Evolutionary conservation across 2,329 filamentous ascomycete genomes (phyloP), one percentile per base, ranked within the genome.

Genomic region (Ascochyta clinopodiicola): DNA sequence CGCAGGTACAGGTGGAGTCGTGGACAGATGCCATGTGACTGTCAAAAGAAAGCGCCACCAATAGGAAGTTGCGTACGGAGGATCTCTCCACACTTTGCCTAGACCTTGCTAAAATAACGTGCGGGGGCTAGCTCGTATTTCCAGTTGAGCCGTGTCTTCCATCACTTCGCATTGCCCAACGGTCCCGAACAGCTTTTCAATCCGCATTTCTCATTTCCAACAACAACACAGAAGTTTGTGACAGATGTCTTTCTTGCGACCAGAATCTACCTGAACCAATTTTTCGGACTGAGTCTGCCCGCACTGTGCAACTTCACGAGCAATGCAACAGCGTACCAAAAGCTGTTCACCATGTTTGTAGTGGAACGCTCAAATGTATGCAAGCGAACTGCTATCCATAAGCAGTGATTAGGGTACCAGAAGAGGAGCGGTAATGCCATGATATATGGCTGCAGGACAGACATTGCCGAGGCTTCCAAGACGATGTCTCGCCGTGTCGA

Each of bases 21-120:
- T n/a, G 34, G n/a, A 38, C 44, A 48, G 37, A 15, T 44, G 47
- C 48, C 54, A 57, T 57, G 54, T 57, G 54, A 52, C 54, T 52
- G 46, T 38, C 52, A 56, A 56, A 56, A 56, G 52, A 43, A 21
- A 43, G 46, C 43, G 52, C 46, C 46, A 51, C 52, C 52, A 51
- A 56, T 56, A 34, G 52, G 46, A 51, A 37, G 47, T 56, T 56
- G 46, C 52, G 25, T 38, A 37, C 46, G 46, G 36, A 36, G 52
- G 31, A 29, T 37, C 19, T 56, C 52, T 56, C 52, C 52, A 43
- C 52, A 56, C 25, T 29, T 34, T 37, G 38, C 44, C 39, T 43
- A 44, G 39, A 31, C 27, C 50, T 45, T 40, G 39, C 15, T 22
- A 31, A 38, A 7, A 38, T 32, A 39, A 39, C 38, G 31, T 56